Evolutionary conservation across 768 basidiomycete genomes (phyloP).

Genomic region (Fibroporia radiculosa): DNA sequence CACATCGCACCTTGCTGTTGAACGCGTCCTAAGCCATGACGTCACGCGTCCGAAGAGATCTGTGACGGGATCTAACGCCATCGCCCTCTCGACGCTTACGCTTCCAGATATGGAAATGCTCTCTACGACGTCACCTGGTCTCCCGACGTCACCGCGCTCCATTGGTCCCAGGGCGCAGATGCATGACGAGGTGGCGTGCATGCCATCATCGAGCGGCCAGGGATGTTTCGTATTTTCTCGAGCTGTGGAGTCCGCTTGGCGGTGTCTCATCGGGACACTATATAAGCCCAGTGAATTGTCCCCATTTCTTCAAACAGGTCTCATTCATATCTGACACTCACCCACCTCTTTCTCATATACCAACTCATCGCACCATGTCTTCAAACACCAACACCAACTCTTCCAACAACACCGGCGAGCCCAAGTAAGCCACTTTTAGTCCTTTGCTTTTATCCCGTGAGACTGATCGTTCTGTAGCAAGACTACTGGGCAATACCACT

Average conservation of each 20-base stretch:
- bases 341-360: not conserved
- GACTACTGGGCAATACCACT: conserved; percentile 32
- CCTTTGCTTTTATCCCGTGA: not conserved
- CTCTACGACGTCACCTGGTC: not conserved
- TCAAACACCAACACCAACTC: conserved; percentile 15
- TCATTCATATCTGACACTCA: no score
- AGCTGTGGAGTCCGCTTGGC: no score
- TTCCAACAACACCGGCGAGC: conserved; percentile 15
- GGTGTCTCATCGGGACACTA: no score
- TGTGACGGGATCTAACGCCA: not conserved
- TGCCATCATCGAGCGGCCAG: no score
- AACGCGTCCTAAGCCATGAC: not conserved
- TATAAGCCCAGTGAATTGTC: not conserved
- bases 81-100: not conserved
- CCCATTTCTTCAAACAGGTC: no score
- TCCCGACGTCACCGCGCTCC: not conserved
- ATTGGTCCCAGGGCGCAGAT: no score
- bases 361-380: conserved; percentile 13
- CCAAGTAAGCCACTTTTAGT: conserved; percentile 15
- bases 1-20: no score
- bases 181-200: no score
- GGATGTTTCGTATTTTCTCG: no score
- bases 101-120: not conserved
- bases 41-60: not conserved
- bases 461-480: conserved; percentile 18